Evolutionary conservation across 2,329 filamentous ascomycete genomes (phyloP), one percentile per base, ranked within the genome.

Genomic region (Fusarium illudens): DNA sequence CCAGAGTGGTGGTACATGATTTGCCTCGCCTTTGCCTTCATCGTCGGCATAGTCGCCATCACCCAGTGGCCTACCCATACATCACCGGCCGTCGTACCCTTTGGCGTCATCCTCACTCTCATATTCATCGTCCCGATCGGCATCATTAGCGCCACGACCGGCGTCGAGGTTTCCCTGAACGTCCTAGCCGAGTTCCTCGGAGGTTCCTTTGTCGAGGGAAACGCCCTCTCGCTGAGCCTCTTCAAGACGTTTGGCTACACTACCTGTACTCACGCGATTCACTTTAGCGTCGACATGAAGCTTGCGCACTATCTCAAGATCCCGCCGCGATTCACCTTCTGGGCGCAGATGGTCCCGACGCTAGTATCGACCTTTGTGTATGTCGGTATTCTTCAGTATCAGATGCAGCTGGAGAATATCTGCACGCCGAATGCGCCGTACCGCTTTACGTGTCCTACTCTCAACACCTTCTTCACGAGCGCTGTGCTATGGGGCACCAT

Each of bases 171-270:
- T 15, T 79, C 77, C 3, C 74, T 83, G 20, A 83, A 84, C 54
- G 82, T 84, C 2, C 64, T 85, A 9, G 80, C 82, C n/a, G 82
- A 84, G 71, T 80, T 84, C 32, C 81, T 84, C 12, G 82, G 79
- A n/a, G 82, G 82, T 4, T 75, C 77, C 4, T 79, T 78, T 64
- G 76, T 79, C 4, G 70, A 78, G 6, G 82, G 82, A 20, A 82
- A 83, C 46, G 80, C 82, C 2, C 68, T 84, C n/a, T 81, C 78
- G 42, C 81, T 83, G 76, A 82, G 79, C 73, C 83, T 79, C 70
- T 83, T 84, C 76, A 84, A 84, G 75, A 75, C 78, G 1, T 81
- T 77, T 32, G 79, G 74, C 36, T 79, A 75, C 60, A 73, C 79
- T 13, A 75, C 78, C 0, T 76, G 74, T 12, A 73, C 74, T 2